Evolutionary conservation across 164 flowering plant genomes (phyloP), one percentile per base, ranked within the genome.

Genomic region (Nymphaea colorata): DNA sequence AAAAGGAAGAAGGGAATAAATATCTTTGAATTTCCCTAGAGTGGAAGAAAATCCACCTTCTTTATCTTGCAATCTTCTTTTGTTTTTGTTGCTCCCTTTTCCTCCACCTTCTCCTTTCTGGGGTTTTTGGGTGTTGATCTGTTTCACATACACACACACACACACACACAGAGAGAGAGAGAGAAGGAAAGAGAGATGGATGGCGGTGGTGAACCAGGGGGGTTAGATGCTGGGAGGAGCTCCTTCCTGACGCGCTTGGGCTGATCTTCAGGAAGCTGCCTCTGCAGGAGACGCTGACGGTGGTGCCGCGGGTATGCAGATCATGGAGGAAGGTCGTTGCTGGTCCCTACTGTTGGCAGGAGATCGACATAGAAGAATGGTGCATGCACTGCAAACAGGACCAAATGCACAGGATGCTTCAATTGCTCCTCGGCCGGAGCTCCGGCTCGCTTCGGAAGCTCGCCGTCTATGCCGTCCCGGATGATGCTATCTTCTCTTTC

Each of bases 321-420:
- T 81, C 97, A 42, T 93, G 98, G 98, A 66, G 72, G 4, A 82
- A 69, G 61, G 90, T 81, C 2, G 93, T 87, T 43, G 44, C 55
- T 4, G 98, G 94, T 25, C 98, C 98, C 59, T 90, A 86, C 66
- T 93, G 98, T 71, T 93, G 98, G 98, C 94, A 87, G 76, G 93
- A 93, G 81, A 87, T 91, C 5, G 88, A 93, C 77, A 86, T 93
- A 69, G 88, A 84, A 69, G 90, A 85, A 55, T 91, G 97, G 96
- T 84, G 96, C 66, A 68, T 41, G 3, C 51, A 70, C 1, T 68
- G 79, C 66, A 64, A 66, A 5, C 83, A 82, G 4, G 78, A 83
- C 43, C 74, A 70, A 6, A 44, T 84, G 6, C 86, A 86, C 69
- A 74, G 76, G 18, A 86, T 89, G 91, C 78, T 89, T 64, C 72